Evolutionary conservation across 306 rosid genomes (phyloP).

Genomic region (Heteromeles arbutifolia): DNA sequence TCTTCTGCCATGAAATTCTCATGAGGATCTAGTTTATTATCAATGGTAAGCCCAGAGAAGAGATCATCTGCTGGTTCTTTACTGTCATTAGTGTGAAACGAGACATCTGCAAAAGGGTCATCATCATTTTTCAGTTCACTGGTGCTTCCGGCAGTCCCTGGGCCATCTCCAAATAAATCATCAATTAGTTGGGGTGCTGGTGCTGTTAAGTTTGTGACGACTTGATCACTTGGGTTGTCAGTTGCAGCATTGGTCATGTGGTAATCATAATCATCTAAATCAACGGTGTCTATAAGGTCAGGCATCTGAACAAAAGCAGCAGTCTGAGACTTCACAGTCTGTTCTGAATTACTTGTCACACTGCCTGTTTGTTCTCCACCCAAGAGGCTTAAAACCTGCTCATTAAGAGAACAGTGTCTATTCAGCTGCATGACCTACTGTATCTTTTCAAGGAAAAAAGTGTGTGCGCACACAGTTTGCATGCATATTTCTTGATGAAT

Average conservation of each 20-base stretch:
- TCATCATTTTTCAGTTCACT: constrained; percentile 53
- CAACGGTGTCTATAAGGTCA: constrained; percentile 77
- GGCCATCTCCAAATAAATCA: constrained; percentile 77
- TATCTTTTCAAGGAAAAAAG: neutral
- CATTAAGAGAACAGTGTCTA: constrained; percentile 20
- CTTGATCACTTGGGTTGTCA: constrained; percentile 34
- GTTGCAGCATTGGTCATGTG: constrained; percentile 21
- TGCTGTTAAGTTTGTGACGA: constrained; percentile 34
- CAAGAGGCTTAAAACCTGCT: constrained; percentile 72
- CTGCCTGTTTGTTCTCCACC: constrained; percentile 59
- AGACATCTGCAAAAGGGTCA: constrained; percentile 94
- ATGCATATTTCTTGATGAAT: neutral
- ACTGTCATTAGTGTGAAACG: constrained; percentile 56
- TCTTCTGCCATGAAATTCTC: constrained; percentile 30
- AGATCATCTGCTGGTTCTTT: constrained; percentile 62
- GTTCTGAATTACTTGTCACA: constrained; percentile 39
- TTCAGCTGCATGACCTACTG: neutral
- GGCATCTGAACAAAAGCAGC: constrained; percentile 52
- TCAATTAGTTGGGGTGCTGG: constrained; percentile 55
- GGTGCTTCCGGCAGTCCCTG: constrained; percentile 30
- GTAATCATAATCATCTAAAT: constrained; percentile 44
- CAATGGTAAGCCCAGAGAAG: constrained; percentile 77
- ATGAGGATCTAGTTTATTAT: constrained; percentile 39
- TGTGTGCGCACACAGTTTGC: neutral
- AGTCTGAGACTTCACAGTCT: constrained; percentile 34